Evolutionary conservation across 139 green algal genomes (phyloP), one percentile per base, ranked within the genome.

Genomic region (Pleodorina starrii): DNA sequence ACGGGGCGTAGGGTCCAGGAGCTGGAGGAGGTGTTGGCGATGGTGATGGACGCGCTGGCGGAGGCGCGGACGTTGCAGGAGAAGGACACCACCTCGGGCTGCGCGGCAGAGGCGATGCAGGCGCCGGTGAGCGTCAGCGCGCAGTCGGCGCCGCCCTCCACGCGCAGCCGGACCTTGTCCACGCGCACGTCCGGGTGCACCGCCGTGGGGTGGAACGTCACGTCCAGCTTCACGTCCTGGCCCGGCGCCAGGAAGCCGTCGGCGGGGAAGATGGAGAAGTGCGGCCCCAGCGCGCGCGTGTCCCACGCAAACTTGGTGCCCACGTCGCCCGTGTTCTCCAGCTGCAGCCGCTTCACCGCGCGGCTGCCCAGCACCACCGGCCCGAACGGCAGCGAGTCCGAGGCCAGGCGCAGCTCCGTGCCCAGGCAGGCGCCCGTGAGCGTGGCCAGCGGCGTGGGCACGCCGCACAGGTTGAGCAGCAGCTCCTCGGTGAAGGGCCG

Each of bases 271-370:
- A 97, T 94, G 57, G 83, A 90, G 88, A 98, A 98, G 89, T 97
- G 59, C 17, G 82, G 81, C 27, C 69, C 87, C 42, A 97, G 66
- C 19, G 81, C 84, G 6, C 32, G 5, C 10, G 78, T 89, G 59
- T 97, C 93, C 93, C 94, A 97, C 17, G 12, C 54, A 73, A 96
- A 98, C 71, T 94, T 95, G 50, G 91, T 94, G 51, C 93, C 94
- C 50, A 96, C 75, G 73, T 98, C 96, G 7, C 96, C 96, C 0
- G 86, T 96, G 93, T 98, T 98, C 85, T 96, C 92, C 54, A 98
- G 89, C 84, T 94, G 89, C 80, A 97, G 75, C 17, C 88, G 89
- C 93, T 97, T 96, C 2, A 85, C 93, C 29, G 92, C 91, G 25
- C 92, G 82, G 87, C 86, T 92, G 77, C 96, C 96, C 35, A 94